These are phyloP conservation scores for Xylaria sp. DNA, from an alignment of 2,329 filamentous ascomycete genomes.

Conservation along the genomic window DNA sequence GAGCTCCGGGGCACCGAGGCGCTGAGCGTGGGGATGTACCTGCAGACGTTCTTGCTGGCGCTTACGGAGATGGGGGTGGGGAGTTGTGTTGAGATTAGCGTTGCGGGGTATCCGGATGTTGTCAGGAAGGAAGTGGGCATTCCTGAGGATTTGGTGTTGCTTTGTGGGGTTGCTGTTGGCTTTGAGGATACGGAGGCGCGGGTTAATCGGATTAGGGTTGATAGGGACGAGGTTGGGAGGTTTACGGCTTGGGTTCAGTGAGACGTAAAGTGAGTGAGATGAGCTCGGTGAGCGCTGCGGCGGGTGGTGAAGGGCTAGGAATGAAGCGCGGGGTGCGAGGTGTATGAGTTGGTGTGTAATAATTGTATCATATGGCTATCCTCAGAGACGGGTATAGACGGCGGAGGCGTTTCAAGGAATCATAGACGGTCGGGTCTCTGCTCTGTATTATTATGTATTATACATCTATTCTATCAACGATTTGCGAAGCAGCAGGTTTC, in stretches of 20 bases:
- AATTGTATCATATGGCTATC: too few relatives aligned
- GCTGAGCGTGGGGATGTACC: slow-evolving; percentile 40
- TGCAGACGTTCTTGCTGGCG: slow-evolving; percentile 39
- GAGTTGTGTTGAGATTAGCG: slow-evolving; percentile 38
- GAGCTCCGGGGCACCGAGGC: slow-evolving; percentile 29
- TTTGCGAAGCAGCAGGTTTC: too few relatives aligned
- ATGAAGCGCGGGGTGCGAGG: not conserved
- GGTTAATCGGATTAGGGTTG: slow-evolving; percentile 30
- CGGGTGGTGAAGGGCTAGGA: not conserved
- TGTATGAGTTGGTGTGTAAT: slow-evolving; percentile 3
- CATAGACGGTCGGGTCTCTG: too few relatives aligned
- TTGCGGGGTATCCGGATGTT: slow-evolving; percentile 36
- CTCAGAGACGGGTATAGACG: too few relatives aligned
- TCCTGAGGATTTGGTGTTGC: slow-evolving; percentile 28
- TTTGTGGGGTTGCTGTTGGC: slow-evolving; percentile 38
- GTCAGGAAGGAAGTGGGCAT: slow-evolving; percentile 33
- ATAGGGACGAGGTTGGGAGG: slow-evolving; percentile 20
- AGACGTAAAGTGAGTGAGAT: not conserved
- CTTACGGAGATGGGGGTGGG: slow-evolving; percentile 33
- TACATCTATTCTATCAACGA: too few relatives aligned
- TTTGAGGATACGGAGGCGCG: slow-evolving; percentile 31
- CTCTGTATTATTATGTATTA: too few relatives aligned
- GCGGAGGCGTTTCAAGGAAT: too few relatives aligned
- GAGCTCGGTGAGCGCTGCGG: not conserved
- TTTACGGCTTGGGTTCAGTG: slow-evolving; percentile 34